Conservation (phyloP, 129 eudicot species). For the Arctium lappa region DNA sequence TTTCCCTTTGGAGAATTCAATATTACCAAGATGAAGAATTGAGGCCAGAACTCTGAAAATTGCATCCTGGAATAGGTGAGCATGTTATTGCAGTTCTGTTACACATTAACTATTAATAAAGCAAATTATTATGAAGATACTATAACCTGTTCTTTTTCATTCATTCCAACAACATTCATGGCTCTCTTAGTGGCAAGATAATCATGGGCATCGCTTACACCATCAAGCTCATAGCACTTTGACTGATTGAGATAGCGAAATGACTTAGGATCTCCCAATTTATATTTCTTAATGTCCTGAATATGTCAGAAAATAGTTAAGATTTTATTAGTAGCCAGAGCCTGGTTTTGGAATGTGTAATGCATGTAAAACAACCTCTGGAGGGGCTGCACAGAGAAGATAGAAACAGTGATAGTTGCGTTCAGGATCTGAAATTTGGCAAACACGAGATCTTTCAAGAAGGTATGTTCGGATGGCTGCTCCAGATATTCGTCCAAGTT, state of each 20-base stretch:
- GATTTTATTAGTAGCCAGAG: constrained; percentile 9
- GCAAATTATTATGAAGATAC: constrained; percentile 8
- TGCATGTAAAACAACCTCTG: constrained; percentile 54
- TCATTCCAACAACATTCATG: constrained; percentile 96
- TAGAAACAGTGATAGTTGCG: constrained; percentile 97
- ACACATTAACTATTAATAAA: neutral
- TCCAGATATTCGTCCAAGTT: constrained; percentile 84
- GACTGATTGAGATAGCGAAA: constrained; percentile 92
- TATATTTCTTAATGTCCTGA: constrained; percentile 88
- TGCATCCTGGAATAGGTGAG: constrained; percentile 68
- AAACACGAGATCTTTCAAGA: constrained; percentile 97
- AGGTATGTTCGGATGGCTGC: constrained; percentile 97
- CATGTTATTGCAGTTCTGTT: constrained; percentile 27
- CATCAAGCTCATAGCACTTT: constrained; percentile 76
- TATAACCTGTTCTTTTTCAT: constrained; percentile 77
- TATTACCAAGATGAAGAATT: constrained; percentile 95
- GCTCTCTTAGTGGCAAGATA: constrained; percentile 97
- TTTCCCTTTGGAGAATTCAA: constrained; percentile 80
- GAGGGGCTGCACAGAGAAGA: constrained; percentile 94
- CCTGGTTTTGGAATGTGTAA: constrained; percentile 5
- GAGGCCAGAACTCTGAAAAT: constrained; percentile 96
- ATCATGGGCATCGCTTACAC: constrained; percentile 78
- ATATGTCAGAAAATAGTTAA: constrained; percentile 13
- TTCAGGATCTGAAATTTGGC: constrained; percentile 95
- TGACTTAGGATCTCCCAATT: constrained; percentile 72